phyloP scores from a whole-genome alignment of 2,329 filamentous ascomycete species.

The Verticillium dahliae region DNA sequence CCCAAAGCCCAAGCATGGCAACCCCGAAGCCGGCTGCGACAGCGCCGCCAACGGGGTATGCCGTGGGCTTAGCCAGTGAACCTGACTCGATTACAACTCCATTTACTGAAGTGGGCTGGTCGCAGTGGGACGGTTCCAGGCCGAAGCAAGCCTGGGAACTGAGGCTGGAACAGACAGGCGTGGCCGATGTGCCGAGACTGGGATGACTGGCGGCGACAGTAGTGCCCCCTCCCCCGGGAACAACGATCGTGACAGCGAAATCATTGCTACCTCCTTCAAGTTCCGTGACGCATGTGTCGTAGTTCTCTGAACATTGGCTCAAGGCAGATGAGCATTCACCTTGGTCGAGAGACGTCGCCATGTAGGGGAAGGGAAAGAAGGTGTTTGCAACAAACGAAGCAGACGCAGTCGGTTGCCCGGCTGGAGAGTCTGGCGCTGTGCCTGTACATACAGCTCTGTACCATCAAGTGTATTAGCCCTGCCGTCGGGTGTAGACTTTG shows the following conservation, averaged over 20 bases:
- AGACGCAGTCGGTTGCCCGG: slow-evolving; percentile 26
- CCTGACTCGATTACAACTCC: slow-evolving; percentile 9
- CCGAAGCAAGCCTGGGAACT: slow-evolving; percentile 44
- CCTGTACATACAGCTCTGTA: slow-evolving; percentile 49
- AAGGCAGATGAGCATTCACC: slow-evolving; percentile 46
- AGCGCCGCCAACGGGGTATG: slow-evolving; percentile 3
- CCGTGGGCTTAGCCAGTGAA: slow-evolving; percentile 6
- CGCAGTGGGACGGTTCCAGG: slow-evolving; percentile 34
- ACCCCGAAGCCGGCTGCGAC: slow-evolving; percentile 10
- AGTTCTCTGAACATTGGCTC: slow-evolving; percentile 46
- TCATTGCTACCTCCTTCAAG: slow-evolving; percentile 32
- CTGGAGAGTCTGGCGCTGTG: slow-evolving; percentile 35
- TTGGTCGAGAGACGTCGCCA: slow-evolving; percentile 45
- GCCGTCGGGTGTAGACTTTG: background rate
- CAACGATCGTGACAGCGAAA: slow-evolving; percentile 49
- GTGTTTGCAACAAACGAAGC: slow-evolving; percentile 49
- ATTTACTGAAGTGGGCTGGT: slow-evolving; percentile 11
- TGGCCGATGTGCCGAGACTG: slow-evolving; percentile 38
- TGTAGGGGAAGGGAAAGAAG: slow-evolving; percentile 55
- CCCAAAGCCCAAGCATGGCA: slow-evolving; percentile 4
- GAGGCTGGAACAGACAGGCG: slow-evolving; percentile 48
- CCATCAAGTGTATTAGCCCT: slow-evolving; percentile 2
- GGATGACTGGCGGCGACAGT: slow-evolving; percentile 37
- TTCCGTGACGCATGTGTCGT: slow-evolving; percentile 43
- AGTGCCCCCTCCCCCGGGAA: slow-evolving; percentile 45